Evolutionary conservation across 106 monocot species (phyloP).

Genomic region (Phalaenopsis equestris): DNA sequence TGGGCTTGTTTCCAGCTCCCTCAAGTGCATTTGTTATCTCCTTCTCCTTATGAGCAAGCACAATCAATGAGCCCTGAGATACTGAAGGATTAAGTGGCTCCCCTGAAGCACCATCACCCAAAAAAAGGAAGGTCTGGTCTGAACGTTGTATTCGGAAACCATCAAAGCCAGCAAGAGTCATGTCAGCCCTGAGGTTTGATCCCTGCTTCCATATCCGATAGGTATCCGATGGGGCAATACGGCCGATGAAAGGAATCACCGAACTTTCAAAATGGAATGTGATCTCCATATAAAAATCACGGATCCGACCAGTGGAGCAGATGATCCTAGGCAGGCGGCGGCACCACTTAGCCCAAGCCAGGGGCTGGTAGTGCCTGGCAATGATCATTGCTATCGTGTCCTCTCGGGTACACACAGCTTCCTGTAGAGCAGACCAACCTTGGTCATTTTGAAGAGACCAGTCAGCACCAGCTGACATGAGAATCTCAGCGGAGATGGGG

Average conservation of each 20-base stretch:
- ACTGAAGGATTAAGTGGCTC: constrained; percentile 25
- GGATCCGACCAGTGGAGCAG: constrained; percentile 56
- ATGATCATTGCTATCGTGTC: constrained; percentile 81
- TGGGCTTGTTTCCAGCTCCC: constrained; percentile 82
- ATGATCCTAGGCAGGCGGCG: constrained; percentile 83
- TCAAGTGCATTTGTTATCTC: constrained; percentile 92
- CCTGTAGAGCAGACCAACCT: constrained; percentile 97
- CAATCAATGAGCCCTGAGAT: constrained; percentile 71
- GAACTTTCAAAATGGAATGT: constrained; percentile 98
- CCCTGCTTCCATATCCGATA: constrained; percentile 97
- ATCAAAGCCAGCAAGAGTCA: constrained; percentile 96
- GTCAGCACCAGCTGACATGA: constrained; percentile 95
- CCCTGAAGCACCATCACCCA: constrained; percentile 51
- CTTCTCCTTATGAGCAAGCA: constrained; percentile 86
- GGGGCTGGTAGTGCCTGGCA: constrained; percentile 88
- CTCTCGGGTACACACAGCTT: constrained; percentile 82
- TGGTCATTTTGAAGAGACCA: constrained; percentile 95
- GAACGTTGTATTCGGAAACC: constrained; percentile 86
- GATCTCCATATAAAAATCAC: constrained; percentile 99
- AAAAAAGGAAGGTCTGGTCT: constrained; percentile 88
- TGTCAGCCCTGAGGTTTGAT: constrained; percentile 72
- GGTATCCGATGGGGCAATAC: constrained; percentile 90
- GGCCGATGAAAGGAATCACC: constrained; percentile 86
- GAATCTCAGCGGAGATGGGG: constrained; percentile 67
- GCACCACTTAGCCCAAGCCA: constrained; percentile 99